Conservation (phyloP, 225 moss, liverwort and hornwort genomes). For the Pleurozium schreberi region DNA sequence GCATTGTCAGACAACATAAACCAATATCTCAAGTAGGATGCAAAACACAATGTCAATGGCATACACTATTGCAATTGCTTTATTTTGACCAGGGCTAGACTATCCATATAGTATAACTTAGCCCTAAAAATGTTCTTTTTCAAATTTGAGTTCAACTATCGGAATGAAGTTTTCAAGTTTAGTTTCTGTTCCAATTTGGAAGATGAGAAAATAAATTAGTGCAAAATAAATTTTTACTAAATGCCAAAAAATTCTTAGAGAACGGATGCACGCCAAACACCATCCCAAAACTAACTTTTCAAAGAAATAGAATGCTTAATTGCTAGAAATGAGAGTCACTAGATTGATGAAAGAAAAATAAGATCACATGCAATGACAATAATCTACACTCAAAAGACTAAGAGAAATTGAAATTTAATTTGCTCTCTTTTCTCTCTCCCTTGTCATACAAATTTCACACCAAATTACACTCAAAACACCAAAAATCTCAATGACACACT, state of each 20-base stretch:
- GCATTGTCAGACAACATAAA: too few relatives aligned
- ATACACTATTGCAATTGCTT: too few relatives aligned
- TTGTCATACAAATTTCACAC: background rate
- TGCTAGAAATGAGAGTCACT: background rate
- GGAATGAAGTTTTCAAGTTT: background rate
- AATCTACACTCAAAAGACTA: background rate
- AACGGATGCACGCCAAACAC: rapidly evolving
- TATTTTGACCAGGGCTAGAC: rapidly evolving
- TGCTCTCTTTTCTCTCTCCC: rapidly evolving
- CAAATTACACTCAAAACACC: background rate
- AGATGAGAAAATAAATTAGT: background rate
- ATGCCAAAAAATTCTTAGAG: background rate
- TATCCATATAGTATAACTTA: background rate
- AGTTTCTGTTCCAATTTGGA: rapidly evolving
- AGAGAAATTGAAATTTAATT: background rate
- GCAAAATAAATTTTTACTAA: background rate
- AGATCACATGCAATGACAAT: rapidly evolving
- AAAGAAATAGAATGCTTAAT: rapidly evolving
- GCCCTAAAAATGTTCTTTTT: too few relatives aligned
- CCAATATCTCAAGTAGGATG: too few relatives aligned
- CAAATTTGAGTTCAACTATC: background rate
- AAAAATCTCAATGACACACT: background rate
- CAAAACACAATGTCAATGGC: too few relatives aligned
- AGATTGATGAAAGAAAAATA: background rate
- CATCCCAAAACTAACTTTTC: rapidly evolving